Conservation (phyloP, 306 rosid species). For the Canavalia ensiformis region DNA sequence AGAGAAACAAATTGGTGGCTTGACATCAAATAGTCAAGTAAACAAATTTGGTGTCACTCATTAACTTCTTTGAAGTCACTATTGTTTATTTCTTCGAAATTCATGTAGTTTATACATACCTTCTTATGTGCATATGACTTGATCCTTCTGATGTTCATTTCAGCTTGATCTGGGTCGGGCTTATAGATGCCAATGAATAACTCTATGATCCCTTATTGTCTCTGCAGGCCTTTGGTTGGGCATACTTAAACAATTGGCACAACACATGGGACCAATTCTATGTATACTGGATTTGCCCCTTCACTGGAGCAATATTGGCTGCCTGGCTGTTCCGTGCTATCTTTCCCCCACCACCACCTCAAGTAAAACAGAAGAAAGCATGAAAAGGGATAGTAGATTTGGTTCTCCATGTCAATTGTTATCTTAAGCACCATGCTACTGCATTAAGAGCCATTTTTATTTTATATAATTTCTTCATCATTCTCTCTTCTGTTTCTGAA, state of each 20-base stretch:
- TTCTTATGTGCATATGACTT: neutral
- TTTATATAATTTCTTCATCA: slow-evolving; percentile 18
- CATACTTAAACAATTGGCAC: slow-evolving; percentile 75
- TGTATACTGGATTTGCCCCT: slow-evolving; percentile 87
- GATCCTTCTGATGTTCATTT: neutral
- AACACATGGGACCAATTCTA: slow-evolving; percentile 91
- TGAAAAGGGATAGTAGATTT: slow-evolving; percentile 45
- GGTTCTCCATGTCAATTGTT: slow-evolving; percentile 21
- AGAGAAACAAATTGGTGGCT: slow-evolving; percentile 18
- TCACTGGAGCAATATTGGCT: slow-evolving; percentile 77
- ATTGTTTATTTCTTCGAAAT: slow-evolving; percentile 1
- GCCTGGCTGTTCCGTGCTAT: slow-evolving; percentile 76
- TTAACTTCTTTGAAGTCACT: slow-evolving; percentile 2
- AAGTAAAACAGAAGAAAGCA: slow-evolving; percentile 66
- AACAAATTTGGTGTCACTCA: slow-evolving; percentile 10
- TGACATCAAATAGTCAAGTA: neutral
- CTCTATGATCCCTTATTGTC: slow-evolving; percentile 21
- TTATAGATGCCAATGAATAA: slow-evolving; percentile 11
- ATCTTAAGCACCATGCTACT: slow-evolving; percentile 14
- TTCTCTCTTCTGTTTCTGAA: slow-evolving; percentile 1
- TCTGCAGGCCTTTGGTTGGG: slow-evolving; percentile 93
- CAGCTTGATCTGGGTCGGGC: neutral
- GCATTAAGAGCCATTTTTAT: neutral
- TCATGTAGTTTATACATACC: slow-evolving; percentile 1
- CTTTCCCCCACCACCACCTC: slow-evolving; percentile 57